These are phyloP conservation scores for Purpureocillium takamizusanense DNA, from an alignment of 2,329 filamentous ascomycete genomes.

Conservation along the genomic window DNA sequence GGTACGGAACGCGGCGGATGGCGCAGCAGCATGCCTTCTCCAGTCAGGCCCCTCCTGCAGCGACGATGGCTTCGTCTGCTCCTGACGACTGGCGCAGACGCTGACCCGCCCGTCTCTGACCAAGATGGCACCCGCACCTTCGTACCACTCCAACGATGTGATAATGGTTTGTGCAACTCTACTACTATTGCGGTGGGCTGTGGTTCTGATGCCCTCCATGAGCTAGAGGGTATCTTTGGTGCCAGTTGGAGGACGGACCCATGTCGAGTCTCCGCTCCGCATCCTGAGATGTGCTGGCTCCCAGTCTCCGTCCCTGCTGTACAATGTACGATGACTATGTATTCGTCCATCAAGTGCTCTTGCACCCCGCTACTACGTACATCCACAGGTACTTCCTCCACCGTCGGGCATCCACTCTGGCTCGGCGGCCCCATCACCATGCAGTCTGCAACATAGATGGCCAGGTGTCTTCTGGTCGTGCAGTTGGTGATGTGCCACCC, in stretches of 20 bases:
- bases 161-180: background rate
- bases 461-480: background rate
- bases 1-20: background rate
- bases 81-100: too few species aligned
- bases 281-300: background rate
- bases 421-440: background rate
- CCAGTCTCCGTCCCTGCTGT: too few species aligned
- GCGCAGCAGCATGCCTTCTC: background rate
- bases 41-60: too few species aligned
- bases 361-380: too few species aligned
- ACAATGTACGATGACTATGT: too few species aligned
- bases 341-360: background rate
- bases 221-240: background rate
- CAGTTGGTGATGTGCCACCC: too few species aligned
- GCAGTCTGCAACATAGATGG: background rate
- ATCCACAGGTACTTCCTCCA: background rate
- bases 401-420: background rate
- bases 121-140: background rate
- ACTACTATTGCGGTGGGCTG: background rate
- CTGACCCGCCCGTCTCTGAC: background rate
- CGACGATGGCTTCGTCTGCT: too few species aligned
- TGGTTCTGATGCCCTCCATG: background rate
- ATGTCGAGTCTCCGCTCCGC: constrained; percentile 1
- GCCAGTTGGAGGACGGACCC: background rate
- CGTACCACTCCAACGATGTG: background rate